Conservation (phyloP, 805 yeast genomes). For the Nakazawaea wyomingensis region DNA sequence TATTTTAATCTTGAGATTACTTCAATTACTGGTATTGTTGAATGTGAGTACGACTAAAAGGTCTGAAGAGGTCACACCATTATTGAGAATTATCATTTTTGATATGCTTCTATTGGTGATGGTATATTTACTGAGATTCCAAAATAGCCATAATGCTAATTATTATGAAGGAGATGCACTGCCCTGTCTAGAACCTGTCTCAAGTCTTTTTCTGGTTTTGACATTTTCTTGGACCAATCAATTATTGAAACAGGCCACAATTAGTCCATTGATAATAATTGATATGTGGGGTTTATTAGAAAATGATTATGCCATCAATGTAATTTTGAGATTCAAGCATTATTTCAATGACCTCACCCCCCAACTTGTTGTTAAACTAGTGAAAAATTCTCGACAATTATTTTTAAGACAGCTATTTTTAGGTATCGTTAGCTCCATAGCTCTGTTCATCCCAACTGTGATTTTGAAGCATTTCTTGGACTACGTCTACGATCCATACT, state of each 20-base stretch:
- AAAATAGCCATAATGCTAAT: constrained; percentile 58
- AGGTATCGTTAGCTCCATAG: constrained; percentile 62
- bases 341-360: constrained; percentile 23
- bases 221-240: constrained; percentile 75
- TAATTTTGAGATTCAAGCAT: constrained; percentile 58
- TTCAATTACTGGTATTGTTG: constrained; percentile 16
- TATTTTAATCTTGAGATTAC: neutral
- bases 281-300: constrained; percentile 83
- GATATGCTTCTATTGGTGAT: constrained; percentile 41
- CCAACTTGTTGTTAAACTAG: constrained; percentile 47
- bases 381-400: constrained; percentile 56
- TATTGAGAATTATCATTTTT: too few species aligned
- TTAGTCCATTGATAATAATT: constrained; percentile 40
- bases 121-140: constrained; percentile 54
- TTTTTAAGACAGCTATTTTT: constrained; percentile 63
- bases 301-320: constrained; percentile 74
- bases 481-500: constrained; percentile 67
- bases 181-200: constrained; percentile 73
- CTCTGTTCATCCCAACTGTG: constrained; percentile 73
- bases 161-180: constrained; percentile 39
- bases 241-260: constrained; percentile 38
- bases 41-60: too few species aligned
- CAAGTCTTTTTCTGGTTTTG: constrained; percentile 55
- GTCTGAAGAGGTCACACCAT: too few species aligned
- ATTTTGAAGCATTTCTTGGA: constrained; percentile 74